Evolutionary conservation across 306 rosid genomes (phyloP).

Genomic region (Lathyrus tuberosus): DNA sequence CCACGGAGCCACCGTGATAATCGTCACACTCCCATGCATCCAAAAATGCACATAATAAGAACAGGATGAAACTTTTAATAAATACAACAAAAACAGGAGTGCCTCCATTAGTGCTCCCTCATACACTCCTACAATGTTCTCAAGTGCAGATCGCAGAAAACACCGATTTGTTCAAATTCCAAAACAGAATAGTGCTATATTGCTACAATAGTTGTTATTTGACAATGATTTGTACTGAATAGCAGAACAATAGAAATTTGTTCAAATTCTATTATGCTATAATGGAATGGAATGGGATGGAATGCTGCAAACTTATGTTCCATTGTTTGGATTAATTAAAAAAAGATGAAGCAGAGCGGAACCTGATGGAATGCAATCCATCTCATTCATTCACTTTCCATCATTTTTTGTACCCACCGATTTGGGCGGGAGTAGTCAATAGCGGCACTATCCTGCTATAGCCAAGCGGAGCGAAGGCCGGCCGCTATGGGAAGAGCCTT

Average conservation of each 20-base stretch:
- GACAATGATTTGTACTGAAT: neutral
- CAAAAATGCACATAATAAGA: neutral
- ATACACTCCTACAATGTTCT: neutral
- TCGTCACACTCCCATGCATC: neutral
- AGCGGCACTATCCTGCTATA: no score
- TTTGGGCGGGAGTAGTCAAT: no score
- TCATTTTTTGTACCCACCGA: no score
- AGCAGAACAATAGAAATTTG: neutral
- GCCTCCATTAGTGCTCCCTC: neutral
- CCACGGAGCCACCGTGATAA: neutral
- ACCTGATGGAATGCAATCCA: no score
- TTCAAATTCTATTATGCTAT: neutral
- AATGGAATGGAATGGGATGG: no score
- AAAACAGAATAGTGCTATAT: neutral
- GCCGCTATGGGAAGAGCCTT: no score
- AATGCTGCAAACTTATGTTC: no score
- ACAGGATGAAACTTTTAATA: conserved; percentile 1
- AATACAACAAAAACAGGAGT: neutral
- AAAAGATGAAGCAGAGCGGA: no score
- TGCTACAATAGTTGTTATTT: neutral
- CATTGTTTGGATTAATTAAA: no score
- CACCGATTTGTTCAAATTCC: neutral
- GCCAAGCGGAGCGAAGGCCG: no score
- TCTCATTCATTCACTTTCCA: no score
- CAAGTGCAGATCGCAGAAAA: neutral